These are phyloP conservation scores for Uronychia setigera DNA, from an alignment of 73 alveolate genomes.

Conservation along the genomic window DNA sequence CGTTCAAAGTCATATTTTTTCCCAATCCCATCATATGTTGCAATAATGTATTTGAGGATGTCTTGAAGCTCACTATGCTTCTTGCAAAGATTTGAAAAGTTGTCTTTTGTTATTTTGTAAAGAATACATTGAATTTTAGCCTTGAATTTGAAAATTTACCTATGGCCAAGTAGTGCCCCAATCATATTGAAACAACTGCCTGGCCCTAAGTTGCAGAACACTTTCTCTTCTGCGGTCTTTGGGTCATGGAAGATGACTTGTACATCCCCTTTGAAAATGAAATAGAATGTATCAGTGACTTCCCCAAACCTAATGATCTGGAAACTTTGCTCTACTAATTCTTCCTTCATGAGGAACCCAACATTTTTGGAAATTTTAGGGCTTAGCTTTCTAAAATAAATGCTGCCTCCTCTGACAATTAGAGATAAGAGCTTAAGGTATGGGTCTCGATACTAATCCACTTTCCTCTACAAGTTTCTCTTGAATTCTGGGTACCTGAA, in stretches of 20 bases:
- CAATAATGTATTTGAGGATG: neutral
- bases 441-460: neutral
- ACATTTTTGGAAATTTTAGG: neutral
- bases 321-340: too few species aligned
- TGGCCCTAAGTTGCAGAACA: neutral
- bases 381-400: neutral
- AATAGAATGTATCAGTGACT: neutral
- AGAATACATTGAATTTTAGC: neutral
- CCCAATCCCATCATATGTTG: neutral
- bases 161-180: neutral
- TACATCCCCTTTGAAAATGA: neutral
- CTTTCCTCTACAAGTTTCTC: neutral
- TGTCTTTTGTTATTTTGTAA: neutral
- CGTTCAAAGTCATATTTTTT: neutral
- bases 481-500: conserved; percentile 26
- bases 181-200: neutral
- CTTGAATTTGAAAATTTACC: neutral
- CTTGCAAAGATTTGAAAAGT: neutral
- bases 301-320: neutral
- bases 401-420: neutral
- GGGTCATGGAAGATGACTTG: neutral
- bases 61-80: neutral
- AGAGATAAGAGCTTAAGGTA: neutral
- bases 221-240: neutral
- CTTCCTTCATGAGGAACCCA: neutral